Conservation (phyloP, 495 filamentous ascomycete genomes). For the Stereocaulon alpinum region DNA sequence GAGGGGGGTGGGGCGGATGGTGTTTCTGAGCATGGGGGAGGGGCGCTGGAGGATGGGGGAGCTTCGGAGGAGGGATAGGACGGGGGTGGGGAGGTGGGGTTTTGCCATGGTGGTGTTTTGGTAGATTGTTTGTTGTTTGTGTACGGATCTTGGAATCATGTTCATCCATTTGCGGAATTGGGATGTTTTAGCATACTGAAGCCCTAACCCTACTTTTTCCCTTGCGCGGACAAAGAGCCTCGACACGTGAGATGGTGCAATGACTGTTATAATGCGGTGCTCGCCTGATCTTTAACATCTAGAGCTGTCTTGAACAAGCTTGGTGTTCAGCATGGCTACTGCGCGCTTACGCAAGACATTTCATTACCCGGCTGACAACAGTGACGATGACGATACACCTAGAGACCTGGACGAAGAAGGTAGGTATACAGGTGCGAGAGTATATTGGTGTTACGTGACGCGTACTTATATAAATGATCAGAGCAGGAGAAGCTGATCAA, state of each 20-base stretch:
- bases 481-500: slow-evolving; percentile 65
- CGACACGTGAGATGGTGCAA: too few species aligned
- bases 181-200: too few species aligned
- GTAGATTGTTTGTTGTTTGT: too few species aligned
- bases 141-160: too few species aligned
- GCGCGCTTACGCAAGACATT: slow-evolving; percentile 52
- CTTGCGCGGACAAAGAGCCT: too few species aligned
- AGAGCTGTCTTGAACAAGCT: background rate
- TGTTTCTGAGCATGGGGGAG: background rate
- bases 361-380: slow-evolving; percentile 48
- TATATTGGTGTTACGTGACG: slow-evolving; percentile 5
- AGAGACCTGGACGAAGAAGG: slow-evolving; percentile 57
- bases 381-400: slow-evolving; percentile 33
- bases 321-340: slow-evolving; percentile 31
- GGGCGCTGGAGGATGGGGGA: background rate
- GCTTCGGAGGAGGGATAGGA: background rate
- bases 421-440: slow-evolving; percentile 34
- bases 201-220: too few species aligned
- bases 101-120: background rate
- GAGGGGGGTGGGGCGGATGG: slow-evolving; percentile 2
- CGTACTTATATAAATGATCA: slow-evolving; percentile 23
- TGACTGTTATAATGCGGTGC: too few species aligned
- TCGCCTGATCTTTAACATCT: too few species aligned
- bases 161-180: too few species aligned
- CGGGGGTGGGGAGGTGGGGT: background rate